A percentile compares a stretch with the other conserved stretches of the same genome.
Evolutionary conservation across 2,329 filamentous ascomycete genomes (phyloP).

Genomic region (Ophiostoma ulmi): DNA sequence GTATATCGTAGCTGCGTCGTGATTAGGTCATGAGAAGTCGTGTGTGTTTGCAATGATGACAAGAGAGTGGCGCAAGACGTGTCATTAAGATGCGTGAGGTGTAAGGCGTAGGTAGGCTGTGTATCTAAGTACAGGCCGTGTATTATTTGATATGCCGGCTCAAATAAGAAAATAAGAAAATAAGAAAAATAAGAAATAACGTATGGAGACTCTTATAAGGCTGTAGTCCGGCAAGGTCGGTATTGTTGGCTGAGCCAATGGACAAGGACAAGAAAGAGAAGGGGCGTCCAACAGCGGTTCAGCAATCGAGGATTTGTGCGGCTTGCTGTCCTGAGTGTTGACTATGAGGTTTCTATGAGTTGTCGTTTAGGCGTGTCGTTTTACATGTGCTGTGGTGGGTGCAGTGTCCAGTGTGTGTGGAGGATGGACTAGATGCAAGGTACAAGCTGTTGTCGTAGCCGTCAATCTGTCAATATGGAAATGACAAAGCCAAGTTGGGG

Average conservation of each 20-base stretch:
- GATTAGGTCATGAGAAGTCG: neutral
- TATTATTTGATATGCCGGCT: constrained; percentile 3
- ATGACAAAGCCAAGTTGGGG: constrained; percentile 2
- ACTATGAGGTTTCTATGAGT: neutral
- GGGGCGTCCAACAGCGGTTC: neutral
- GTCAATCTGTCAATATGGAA: constrained; percentile 14
- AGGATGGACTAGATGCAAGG: constrained; percentile 14
- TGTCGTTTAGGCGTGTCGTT: neutral
- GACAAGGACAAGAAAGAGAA: neutral
- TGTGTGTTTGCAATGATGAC: neutral
- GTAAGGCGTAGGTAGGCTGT: neutral
- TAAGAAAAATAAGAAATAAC: neutral
- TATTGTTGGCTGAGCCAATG: constrained; percentile 4
- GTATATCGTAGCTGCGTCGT: neutral
- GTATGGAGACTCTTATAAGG: constrained; percentile 1
- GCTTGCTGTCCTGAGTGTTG: neutral
- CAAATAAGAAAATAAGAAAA: neutral
- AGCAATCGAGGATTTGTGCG: neutral
- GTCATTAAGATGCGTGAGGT: neutral
- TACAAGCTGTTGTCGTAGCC: constrained; percentile 10
- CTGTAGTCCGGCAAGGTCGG: constrained; percentile 6
- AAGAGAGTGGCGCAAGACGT: neutral
- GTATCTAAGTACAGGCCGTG: neutral
- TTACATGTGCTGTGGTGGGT: constrained; percentile 10
- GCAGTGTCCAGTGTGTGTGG: constrained; percentile 14